Percentiles rank a stretch among this genome's conserved stretches.
These are phyloP conservation scores for Sphaerulina musiva DNA, from an alignment of 2,329 filamentous ascomycete genomes.

Conservation along the genomic window DNA sequence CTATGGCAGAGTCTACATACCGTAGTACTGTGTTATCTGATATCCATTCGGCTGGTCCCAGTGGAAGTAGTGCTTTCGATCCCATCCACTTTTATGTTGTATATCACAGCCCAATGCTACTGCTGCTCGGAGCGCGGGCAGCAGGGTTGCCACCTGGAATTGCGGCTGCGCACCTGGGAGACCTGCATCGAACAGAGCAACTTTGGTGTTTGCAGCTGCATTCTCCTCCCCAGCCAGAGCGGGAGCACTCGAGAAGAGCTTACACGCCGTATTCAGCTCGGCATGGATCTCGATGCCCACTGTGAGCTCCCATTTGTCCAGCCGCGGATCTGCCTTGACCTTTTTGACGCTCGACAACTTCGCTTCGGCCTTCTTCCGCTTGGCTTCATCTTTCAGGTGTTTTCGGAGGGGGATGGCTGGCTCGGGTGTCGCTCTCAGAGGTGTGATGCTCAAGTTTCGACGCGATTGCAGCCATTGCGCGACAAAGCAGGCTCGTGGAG, in stretches of 20 bases:
- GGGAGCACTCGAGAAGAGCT: constrained; percentile 71
- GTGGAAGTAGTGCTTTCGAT: constrained; percentile 98
- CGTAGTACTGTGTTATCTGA: constrained; percentile 95
- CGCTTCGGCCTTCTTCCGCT: constrained; percentile 21
- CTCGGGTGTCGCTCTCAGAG: constrained; percentile 16
- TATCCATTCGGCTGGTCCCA: constrained; percentile 96
- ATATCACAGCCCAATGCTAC: constrained; percentile 75
- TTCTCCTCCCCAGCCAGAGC: constrained; percentile 29
- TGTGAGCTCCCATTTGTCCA: constrained; percentile 76
- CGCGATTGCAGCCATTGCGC: constrained; percentile 28
- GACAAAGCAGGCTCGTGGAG: constrained; percentile 26
- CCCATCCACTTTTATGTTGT: constrained; percentile 72
- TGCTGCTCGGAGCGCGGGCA: constrained; percentile 86
- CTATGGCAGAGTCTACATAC: constrained; percentile 26
- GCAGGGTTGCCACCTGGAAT: constrained; percentile 74
- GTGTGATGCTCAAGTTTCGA: constrained; percentile 22
- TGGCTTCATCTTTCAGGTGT: constrained; percentile 39
- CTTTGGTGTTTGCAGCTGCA: constrained; percentile 68
- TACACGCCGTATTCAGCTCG: constrained; percentile 79
- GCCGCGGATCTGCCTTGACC: constrained; percentile 17
- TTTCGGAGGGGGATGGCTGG: constrained; percentile 34
- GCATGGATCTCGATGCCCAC: constrained; percentile 97
- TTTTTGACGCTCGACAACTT: constrained; percentile 13
- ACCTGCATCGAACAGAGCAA: constrained; percentile 80
- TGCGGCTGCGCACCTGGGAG: constrained; percentile 81